phyloP scores from a whole-genome alignment of 352 stramenopile genomes.

The Phytophthora lateralis region DNA sequence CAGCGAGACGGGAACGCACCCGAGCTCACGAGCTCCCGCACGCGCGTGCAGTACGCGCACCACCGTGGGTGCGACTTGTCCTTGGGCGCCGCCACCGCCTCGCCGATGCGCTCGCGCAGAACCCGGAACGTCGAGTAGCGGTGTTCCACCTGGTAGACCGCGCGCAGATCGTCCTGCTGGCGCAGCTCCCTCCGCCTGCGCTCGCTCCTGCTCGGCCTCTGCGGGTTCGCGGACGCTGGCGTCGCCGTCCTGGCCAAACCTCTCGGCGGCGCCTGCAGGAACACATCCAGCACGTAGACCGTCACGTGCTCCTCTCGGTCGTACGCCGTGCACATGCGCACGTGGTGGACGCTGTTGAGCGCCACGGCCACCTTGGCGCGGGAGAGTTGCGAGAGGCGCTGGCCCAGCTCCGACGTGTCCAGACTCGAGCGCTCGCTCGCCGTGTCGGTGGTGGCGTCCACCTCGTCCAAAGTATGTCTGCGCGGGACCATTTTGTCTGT shows the following conservation, averaged over 20 bases:
- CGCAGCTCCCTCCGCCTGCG: conserved; percentile 25
- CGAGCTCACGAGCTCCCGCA: conserved; percentile 46
- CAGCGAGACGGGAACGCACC: conserved; percentile 54
- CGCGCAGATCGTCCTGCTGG: conserved; percentile 22
- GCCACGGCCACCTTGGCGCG: conserved; percentile 44
- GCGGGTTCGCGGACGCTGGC: no score
- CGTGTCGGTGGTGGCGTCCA: conserved; percentile 22
- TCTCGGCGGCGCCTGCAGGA: conserved; percentile 43
- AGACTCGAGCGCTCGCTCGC: conserved; percentile 29
- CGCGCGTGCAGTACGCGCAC: conserved; percentile 59
- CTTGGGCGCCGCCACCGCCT: conserved; percentile 25
- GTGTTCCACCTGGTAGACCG: conserved; percentile 57
- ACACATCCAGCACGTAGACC: conserved; percentile 61
- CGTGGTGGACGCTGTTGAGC: conserved; percentile 65
- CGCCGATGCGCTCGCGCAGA: conserved; percentile 45
- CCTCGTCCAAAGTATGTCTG: conserved; percentile 10
- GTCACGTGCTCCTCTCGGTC: conserved; percentile 35
- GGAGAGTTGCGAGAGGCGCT: conserved; percentile 33
- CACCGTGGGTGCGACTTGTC: conserved; percentile 55
- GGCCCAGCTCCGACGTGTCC: conserved; percentile 22
- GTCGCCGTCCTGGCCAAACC: conserved; percentile 38
- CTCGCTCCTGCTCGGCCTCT: conserved; percentile 18
- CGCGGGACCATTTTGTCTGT: conserved; percentile 1
- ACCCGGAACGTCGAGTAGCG: conserved; percentile 62
- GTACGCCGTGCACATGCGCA: conserved; percentile 48